phyloP scores from a whole-genome alignment of 176 grass and related monocot species.

The Aegilops tauschii region DNA sequence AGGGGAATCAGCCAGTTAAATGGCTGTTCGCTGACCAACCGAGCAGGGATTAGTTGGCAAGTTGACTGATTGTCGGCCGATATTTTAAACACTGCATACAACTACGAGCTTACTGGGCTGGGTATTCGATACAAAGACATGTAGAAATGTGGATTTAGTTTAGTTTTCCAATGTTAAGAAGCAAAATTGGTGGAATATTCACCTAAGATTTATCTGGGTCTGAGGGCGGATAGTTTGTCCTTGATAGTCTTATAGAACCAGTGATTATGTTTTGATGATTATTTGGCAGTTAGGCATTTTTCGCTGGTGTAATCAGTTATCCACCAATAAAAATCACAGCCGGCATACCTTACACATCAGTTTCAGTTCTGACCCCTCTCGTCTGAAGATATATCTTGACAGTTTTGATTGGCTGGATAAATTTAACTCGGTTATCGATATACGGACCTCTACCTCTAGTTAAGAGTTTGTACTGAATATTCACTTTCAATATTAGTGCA shows the following conservation, averaged over 20 bases:
- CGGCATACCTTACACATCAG: background rate
- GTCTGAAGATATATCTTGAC: background rate
- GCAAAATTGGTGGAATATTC: background rate
- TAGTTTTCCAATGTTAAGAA: background rate
- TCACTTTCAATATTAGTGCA: background rate
- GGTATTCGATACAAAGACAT: background rate
- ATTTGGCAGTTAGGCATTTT: background rate
- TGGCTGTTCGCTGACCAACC: no score
- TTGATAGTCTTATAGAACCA: background rate
- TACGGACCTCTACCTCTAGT: background rate
- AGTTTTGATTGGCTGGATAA: background rate
- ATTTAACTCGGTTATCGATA: background rate
- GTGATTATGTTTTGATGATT: background rate
- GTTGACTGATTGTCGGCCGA: no score
- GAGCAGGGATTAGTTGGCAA: no score
- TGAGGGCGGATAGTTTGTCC: background rate
- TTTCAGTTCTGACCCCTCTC: conserved; percentile 6
- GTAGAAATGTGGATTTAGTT: background rate
- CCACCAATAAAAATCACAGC: background rate
- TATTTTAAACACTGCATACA: no score
- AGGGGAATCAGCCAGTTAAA: no score
- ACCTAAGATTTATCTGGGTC: background rate
- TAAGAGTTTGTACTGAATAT: background rate
- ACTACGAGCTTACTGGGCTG: background rate
- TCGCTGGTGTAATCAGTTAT: background rate